Base-by-base conservation (phyloP, 345 rosid genomes). In the Salix dunnii region DNA sequence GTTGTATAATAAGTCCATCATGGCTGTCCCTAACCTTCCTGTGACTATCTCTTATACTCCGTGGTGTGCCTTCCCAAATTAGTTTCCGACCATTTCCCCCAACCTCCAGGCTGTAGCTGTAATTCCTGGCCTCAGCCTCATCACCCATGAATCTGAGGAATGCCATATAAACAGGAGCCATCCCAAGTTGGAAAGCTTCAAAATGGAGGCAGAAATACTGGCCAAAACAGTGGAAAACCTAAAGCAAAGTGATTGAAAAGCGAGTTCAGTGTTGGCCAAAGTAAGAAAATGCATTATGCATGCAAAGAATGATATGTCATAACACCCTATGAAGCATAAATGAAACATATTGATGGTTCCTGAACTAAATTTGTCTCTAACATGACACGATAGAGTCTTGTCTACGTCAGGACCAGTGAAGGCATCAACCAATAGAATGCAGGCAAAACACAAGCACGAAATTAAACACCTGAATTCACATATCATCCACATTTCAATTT, bases 141-240 rank as follows among this genome's bases (percentile, higher is more conserved):
- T 95, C 98, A 1, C 99, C 99, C 96, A 93, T 89, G 87, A 91
- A 95, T 36, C 97, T 90, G 43, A 94, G 90, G 77, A 94, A 94
- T 18, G 98, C 94, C 97, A 94, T 94, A 83, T 92, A 92, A n/a
- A 92, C 98, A 60, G 98, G 97, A 71, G 94, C 98, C 94, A 92
- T 87, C 12, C 96, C 94, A 10, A 95, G 92, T 90, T 95, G 99
- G 84, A 95, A 95, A 40, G 97, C 99, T 82, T 91, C 97, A 78
- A 95, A 93, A 78, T 95, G 99, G n/a, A 93, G 93, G 79, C 99
- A 93, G 84, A 93, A 95, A 85, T 93, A 89, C 85, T 91, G 97
- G 61, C 97, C 99, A 72, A 91, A 93, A 85, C 97, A 93, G 77
- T 95, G 90, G 81, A 93, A 93, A 33, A 93, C 99, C 97, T 89